These are phyloP conservation scores for Candida gorgasii DNA, from an alignment of 805 yeast species.

Conservation along the genomic window DNA sequence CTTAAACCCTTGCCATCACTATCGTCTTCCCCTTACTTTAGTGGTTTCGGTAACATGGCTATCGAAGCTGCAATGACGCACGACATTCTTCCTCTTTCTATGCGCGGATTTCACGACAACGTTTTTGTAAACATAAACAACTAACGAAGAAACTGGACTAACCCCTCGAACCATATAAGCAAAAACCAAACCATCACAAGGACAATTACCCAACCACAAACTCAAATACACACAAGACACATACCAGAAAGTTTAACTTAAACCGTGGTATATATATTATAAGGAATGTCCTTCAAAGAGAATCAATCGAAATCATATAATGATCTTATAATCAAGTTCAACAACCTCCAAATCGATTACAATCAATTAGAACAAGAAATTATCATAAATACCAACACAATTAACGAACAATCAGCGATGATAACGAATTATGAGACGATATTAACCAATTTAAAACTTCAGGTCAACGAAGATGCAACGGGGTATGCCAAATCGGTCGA, in stretches of 20 bases:
- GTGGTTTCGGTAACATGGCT: too few species aligned
- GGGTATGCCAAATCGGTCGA: slow-evolving; percentile 31
- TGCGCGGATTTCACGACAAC: slow-evolving; percentile 2
- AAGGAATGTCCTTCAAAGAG: slow-evolving; percentile 11
- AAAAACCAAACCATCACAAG: background rate
- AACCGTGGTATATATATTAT: background rate
- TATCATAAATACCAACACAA: slow-evolving; percentile 20
- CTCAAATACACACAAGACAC: slow-evolving; percentile 1
- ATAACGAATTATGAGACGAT: slow-evolving; percentile 27
- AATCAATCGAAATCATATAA: slow-evolving; percentile 24
- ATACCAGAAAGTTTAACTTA: background rate
- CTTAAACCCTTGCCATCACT: too few species aligned
- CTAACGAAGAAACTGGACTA: background rate
- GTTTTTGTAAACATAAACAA: slow-evolving; percentile 7
- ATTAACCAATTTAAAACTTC: slow-evolving; percentile 23
- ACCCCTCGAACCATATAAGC: background rate
- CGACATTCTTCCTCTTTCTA: background rate
- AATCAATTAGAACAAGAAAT: slow-evolving; percentile 35
- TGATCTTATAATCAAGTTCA: slow-evolving; percentile 31
- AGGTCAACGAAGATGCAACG: slow-evolving; percentile 29
- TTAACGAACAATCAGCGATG: slow-evolving; percentile 29
- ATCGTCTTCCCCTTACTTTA: too few species aligned
- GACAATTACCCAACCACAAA: background rate
- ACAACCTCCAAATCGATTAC: slow-evolving; percentile 26
- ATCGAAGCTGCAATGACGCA: background rate